Evolutionary conservation across 2,329 filamentous ascomycete species (phyloP), one percentile per base, ranked within the genome.

Genomic region (Colletotrichum incanum): DNA sequence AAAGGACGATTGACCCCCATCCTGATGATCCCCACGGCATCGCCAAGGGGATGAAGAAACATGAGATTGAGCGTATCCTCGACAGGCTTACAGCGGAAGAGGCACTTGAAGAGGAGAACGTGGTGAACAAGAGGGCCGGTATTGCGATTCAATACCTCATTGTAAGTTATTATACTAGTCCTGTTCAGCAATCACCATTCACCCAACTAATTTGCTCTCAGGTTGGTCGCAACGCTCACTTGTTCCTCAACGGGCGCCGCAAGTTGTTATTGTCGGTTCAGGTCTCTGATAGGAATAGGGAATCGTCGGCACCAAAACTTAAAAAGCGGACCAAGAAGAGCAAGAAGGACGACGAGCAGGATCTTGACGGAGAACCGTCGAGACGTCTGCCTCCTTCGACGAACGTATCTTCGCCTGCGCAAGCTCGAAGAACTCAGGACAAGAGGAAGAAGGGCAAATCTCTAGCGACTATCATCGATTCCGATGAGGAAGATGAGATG

Each of bases 41-140:
- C 52, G 95, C 93, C 18, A 90, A 88, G 73, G 85, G 89, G 20
- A 83, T 97, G 76, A 91, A 93, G 70, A 91, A 93, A 77, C 90
- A 92, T 45, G 94, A 97, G 77, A 88, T 95, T 16, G 93, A 98
- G 78, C 92, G 95, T 49, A 86, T 98, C n/a, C 94, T 98, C 76
- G 91, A 94, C 78, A 88, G 89, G 59, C 86, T 99, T 12, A 84
- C 94, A 9, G 89, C 89, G 6, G 93, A 97, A 77, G 92, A 92
- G 55, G 94, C 92, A 7, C 84, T 99, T 34, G 82, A 80, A 18
- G 94, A 98, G 81, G 84, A 92, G 43, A 93, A 94, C 78, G 84
- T 89, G 61, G 84, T 91, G 67, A 93, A 92, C 78, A 83, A 80
- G 74, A 84, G 83, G 54, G 84, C 84, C 58, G 89, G 90, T 5